Conservation (phyloP, 805 yeast species). For the Saccharomyces jurei region DNA sequence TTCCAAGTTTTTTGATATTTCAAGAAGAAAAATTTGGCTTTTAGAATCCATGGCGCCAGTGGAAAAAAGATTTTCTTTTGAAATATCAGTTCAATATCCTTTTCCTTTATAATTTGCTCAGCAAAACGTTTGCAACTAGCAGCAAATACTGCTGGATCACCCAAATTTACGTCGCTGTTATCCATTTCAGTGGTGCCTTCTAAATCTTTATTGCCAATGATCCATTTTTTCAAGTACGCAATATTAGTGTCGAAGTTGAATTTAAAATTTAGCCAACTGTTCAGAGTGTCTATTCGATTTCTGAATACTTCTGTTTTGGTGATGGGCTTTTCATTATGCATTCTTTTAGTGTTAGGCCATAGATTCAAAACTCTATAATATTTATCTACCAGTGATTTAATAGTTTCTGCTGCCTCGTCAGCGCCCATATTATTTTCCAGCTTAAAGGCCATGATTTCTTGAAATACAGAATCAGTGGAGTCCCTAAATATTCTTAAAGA, state of each 20-base stretch:
- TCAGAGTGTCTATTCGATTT: constrained; percentile 59
- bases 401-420: constrained; percentile 41
- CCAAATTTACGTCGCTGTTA: background rate
- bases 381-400: constrained; percentile 46
- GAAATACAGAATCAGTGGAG: constrained; percentile 61
- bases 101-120: constrained; percentile 74
- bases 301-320: constrained; percentile 57
- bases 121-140: constrained; percentile 39
- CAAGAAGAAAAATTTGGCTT: constrained; percentile 64
- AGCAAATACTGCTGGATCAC: background rate
- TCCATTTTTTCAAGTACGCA: constrained; percentile 57
- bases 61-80: constrained; percentile 58
- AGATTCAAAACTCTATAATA: constrained; percentile 61
- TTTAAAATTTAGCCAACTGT: constrained; percentile 73
- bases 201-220: constrained; percentile 67
- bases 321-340: constrained; percentile 67
- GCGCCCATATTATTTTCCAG: constrained; percentile 36
- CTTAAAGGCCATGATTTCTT: constrained; percentile 56
- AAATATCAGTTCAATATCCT: constrained; percentile 68
- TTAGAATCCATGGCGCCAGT: constrained; percentile 72
- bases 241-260: constrained; percentile 58
- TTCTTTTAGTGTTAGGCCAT: constrained; percentile 74
- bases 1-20: constrained; percentile 54
- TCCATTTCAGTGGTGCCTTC: constrained; percentile 30
- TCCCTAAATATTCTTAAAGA: constrained; percentile 60